Percentiles rank a stretch among this genome's conserved stretches.
Evolutionary conservation across 2,329 filamentous ascomycete genomes (phyloP).

Genomic region (Colletotrichum musae): DNA sequence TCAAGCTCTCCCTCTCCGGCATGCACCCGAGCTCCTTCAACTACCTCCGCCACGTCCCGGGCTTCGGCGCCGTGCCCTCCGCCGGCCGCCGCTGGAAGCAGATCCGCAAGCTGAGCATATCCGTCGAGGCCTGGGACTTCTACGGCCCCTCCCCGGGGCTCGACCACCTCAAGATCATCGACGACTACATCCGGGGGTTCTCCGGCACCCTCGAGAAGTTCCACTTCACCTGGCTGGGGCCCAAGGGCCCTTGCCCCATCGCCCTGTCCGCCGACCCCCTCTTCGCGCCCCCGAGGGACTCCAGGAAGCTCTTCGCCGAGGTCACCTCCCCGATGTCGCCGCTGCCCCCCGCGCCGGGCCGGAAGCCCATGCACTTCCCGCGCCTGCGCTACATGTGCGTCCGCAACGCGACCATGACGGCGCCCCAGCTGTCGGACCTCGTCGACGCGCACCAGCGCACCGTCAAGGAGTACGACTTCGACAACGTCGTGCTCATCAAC

Average conservation of each 20-base stretch:
- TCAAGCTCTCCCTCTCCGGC: constrained; percentile 78
- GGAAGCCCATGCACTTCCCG: constrained; percentile 75
- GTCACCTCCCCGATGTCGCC: constrained; percentile 76
- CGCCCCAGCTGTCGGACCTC: constrained; percentile 78
- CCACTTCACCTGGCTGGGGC: constrained; percentile 82
- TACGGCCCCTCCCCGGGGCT: constrained; percentile 70
- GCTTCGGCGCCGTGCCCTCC: constrained; percentile 81
- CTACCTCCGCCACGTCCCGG: constrained; percentile 82
- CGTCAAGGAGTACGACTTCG: constrained; percentile 84
- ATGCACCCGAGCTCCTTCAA: constrained; percentile 83
- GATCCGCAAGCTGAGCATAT: constrained; percentile 80
- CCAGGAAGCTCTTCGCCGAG: constrained; percentile 74
- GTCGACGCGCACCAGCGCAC: constrained; percentile 76
- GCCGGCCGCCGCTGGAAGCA: constrained; percentile 82
- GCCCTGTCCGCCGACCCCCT: constrained; percentile 79
- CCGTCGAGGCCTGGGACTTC: constrained; percentile 80
- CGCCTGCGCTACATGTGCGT: constrained; percentile 78
- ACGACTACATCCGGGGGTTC: constrained; percentile 84
- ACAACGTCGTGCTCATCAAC: constrained; percentile 78
- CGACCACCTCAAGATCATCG: constrained; percentile 83
- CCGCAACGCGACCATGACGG: constrained; percentile 80
- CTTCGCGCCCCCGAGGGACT: constrained; percentile 69
- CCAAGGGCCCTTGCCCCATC: constrained; percentile 81
- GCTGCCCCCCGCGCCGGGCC: constrained; percentile 65
- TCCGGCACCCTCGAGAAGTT: constrained; percentile 77